phyloP scores from a whole-genome alignment of 345 rosid genomes.

The Eucalyptus lansdowneana region DNA sequence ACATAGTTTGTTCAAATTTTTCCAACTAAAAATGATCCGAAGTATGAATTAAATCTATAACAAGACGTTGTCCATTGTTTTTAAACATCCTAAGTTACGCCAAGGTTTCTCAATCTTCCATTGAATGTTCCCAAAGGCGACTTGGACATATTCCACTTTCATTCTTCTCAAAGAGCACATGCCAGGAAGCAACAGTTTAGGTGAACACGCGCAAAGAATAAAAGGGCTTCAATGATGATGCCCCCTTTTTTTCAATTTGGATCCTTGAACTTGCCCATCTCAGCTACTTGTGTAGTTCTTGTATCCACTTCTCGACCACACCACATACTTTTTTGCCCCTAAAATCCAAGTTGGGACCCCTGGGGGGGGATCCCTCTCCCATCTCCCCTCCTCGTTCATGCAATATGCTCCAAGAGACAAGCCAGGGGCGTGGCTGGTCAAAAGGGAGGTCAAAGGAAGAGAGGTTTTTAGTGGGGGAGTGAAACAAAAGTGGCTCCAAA shows the following conservation, averaged over 20 bases:
- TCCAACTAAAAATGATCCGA: neutral
- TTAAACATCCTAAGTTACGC: neutral
- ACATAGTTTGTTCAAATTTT: neutral
- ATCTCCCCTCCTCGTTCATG: conserved; percentile 22
- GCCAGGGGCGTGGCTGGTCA: conserved; percentile 16
- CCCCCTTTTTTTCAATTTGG: neutral
- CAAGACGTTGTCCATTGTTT: neutral
- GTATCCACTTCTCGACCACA: neutral
- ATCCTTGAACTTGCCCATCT: conserved; percentile 73
- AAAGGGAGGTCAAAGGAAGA: conserved; percentile 23
- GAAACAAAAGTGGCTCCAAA: conserved; percentile 4
- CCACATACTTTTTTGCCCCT: conserved; percentile 12
- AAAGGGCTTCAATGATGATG: neutral
- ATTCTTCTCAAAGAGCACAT: neutral
- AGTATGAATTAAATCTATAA: neutral
- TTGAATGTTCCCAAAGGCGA: neutral
- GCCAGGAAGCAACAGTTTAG: neutral
- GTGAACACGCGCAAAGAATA: neutral
- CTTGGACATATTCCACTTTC: neutral
- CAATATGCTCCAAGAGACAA: conserved; percentile 19
- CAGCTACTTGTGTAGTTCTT: neutral
- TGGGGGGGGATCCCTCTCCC: neutral
- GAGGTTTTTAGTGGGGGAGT: conserved; percentile 2
- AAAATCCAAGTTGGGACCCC: conserved; percentile 26
- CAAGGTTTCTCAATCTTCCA: neutral